These are phyloP conservation scores for Jatropha multifida DNA, from an alignment of 441 rosid genomes.

Conservation along the genomic window DNA sequence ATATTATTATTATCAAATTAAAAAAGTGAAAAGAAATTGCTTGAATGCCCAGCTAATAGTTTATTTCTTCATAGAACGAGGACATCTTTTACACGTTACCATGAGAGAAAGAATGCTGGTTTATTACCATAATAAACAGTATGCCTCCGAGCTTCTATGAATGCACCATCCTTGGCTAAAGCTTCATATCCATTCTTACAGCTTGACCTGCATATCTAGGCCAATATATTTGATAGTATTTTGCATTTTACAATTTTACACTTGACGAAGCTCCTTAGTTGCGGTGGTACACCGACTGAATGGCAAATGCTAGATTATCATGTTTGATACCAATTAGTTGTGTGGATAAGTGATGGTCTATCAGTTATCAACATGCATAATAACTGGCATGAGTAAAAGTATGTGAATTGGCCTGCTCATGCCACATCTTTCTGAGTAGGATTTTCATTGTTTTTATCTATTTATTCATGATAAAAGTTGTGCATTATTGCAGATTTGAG, in stretches of 20 bases:
- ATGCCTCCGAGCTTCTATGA: background rate
- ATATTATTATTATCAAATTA: background rate
- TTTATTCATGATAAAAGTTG: background rate
- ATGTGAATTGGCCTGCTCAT: background rate
- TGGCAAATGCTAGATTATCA: background rate
- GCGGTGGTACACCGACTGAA: background rate
- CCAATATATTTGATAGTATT: background rate
- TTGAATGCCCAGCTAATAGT: background rate
- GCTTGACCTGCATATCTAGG: background rate
- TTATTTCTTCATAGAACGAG: background rate
- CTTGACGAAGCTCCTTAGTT: background rate
- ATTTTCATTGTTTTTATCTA: background rate
- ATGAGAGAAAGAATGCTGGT: background rate
- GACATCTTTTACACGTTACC: background rate
- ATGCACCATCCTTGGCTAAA: background rate
- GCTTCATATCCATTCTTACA: background rate
- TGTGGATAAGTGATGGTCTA: background rate
- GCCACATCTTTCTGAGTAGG: no score
- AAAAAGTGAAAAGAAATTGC: background rate
- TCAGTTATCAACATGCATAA: background rate
- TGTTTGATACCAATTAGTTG: background rate
- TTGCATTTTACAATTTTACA: background rate
- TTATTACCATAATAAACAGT: background rate
- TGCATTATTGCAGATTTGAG: slow-evolving; percentile 47
- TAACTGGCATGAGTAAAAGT: background rate